These are phyloP conservation scores for Arthrinium puccinioides DNA, from an alignment of 2,329 filamentous ascomycete species.

Conservation along the genomic window DNA sequence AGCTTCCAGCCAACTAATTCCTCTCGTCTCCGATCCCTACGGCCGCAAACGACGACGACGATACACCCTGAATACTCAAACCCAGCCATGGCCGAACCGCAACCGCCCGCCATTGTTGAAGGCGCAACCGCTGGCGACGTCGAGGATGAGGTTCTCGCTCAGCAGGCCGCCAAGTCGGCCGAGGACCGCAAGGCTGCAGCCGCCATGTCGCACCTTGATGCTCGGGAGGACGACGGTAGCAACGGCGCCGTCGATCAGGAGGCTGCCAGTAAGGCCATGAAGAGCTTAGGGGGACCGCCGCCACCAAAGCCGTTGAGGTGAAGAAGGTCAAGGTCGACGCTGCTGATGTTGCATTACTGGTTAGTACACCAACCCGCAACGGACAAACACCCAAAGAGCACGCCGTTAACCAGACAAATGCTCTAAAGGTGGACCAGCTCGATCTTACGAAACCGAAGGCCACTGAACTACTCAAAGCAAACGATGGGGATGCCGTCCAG, in stretches of 20 bases:
- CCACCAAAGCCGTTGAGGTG: slow-evolving; percentile 29
- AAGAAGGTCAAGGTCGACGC: slow-evolving; percentile 69
- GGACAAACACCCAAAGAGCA: too few species aligned
- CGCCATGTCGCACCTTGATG: slow-evolving; percentile 64
- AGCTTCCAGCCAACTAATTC: too few species aligned
- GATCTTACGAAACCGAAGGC: slow-evolving; percentile 66
- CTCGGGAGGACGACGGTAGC: slow-evolving; percentile 31
- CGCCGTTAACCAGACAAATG: too few species aligned
- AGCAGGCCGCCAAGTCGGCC: slow-evolving; percentile 51
- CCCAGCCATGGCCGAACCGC: slow-evolving; percentile 49
- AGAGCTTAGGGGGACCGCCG: slow-evolving; percentile 43
- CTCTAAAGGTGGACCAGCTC: slow-evolving; percentile 62
- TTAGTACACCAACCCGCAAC: slow-evolving; percentile 32
- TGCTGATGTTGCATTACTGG: slow-evolving; percentile 62
- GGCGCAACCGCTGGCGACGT: slow-evolving; percentile 52
- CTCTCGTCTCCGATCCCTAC: too few species aligned
- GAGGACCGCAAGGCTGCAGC: slow-evolving; percentile 73
- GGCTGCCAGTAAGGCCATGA: slow-evolving; percentile 66
- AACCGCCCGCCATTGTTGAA: slow-evolving; percentile 50
- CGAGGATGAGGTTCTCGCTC: slow-evolving; percentile 50
- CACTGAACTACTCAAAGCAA: slow-evolving; percentile 63
- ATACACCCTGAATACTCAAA: too few species aligned
- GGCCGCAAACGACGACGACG: too few species aligned
- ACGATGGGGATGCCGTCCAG: slow-evolving; percentile 63
- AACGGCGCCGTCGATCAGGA: slow-evolving; percentile 60